Base-by-base conservation (phyloP, 2,329 filamentous ascomycete genomes). In the Penicillium sp. region DNA sequence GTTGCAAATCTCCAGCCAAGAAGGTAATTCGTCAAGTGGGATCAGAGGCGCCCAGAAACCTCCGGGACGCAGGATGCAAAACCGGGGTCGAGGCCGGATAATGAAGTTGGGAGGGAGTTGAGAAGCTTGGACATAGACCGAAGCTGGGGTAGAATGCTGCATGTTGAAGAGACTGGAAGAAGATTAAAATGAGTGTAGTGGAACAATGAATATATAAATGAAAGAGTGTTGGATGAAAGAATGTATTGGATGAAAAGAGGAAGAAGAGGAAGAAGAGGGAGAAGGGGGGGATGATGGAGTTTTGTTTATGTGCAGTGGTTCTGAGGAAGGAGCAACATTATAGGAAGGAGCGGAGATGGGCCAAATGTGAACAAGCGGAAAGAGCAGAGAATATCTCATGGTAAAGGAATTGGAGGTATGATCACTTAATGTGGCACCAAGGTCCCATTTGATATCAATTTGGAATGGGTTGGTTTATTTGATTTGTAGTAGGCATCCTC, bases 11-110 rank as follows among this genome's bases (percentile, higher is more conserved):
- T 69, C 64, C 9, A 75, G 47, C 69, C 73, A 74, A 1, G 59
- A 44, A 3, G 77, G 77, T 4, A 80, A 63, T 64, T 80, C 78
- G 53, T 80, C 78, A 8, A 77, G 52, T 0, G 78, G 70, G 23
- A 80, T 71, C 27, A 80, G 65, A 8, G 78, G 78, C 12, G 75
- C 69, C 15, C 71, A 57, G 7, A 61, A 57, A 7, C 71, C 68
- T 38, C 73, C 73, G 2, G 71, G 68, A 2, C 78, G 72, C 36
- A 71, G 64, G 42, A 80, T 62, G 56, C 74, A 80, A 64, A 74
- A 79, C 15, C 67, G 61, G 4, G 77, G 76, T 21, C 64, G 66
- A 23, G 69, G 67, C 6, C 64, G 68, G 19, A 42, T 54, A n/a
- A 36, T 49, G 21, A 58, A 35, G 29, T 42, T 43, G 27, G 44